Base-by-base conservation (phyloP, 2,329 filamentous ascomycete genomes). In the Alternaria arborescens region DNA sequence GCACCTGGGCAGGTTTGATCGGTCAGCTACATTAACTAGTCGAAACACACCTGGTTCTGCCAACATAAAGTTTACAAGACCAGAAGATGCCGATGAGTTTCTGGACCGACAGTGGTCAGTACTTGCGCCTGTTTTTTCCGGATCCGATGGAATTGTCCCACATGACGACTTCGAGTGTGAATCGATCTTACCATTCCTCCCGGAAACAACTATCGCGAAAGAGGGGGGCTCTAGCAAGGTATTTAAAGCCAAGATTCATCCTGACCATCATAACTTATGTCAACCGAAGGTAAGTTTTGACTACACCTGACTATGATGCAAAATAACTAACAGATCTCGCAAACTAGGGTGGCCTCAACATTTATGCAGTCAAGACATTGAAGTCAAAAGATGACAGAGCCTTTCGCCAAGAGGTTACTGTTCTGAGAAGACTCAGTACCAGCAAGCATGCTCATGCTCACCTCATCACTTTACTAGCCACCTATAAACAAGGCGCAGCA, bases 161-260 rank as follows among this genome's bases (percentile, higher is more conserved):
- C 55, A 58, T 6, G 14, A 11, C 16, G 14, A 44, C 20, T 14
- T 52, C 14, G 36, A 46, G 43, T 5, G 14, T 2, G 22, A 24
- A 8, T 3, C 20, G 20, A 58, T 52, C 22, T 8, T 51, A 20
- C 55, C 53, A 22, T 56, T 41, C 43, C 28, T 56, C 5, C 3
- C 24, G 6, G 22, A 12, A 30, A 50, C 18, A 8, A 14, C n/a
- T 18, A 26, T 48, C 14, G 20, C 16, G 7, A 41, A 44, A 44
- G 14, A 28, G 26, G 50, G 50, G 6, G 50, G 48, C 5, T 60
- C 22, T n/a, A 52, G 57, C n/a, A 30, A 18, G 14, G 46, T 60
- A 4, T 38, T 18, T n/a, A 41, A 46, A 26, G 44, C 41, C 2
- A 20, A 51, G 8, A 34, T 60, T 8, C 46, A 60, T 36, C 22